Evolutionary conservation across 2,329 filamentous ascomycete genomes (phyloP).

Genomic region (Neofusicoccum laricinum): DNA sequence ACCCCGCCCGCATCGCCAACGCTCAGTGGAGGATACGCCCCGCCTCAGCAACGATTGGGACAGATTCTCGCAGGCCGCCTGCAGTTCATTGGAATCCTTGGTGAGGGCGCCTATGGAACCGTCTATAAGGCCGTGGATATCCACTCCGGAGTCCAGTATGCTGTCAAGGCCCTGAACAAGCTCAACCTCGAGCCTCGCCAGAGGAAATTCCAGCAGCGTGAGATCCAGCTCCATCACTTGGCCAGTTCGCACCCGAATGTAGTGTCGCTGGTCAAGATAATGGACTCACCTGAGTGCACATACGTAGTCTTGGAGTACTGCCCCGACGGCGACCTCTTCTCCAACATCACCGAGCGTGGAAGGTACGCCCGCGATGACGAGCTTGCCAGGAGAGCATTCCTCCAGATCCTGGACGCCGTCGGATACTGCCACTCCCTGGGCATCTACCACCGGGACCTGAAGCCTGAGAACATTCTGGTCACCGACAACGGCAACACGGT

Average conservation of each 20-base stretch:
- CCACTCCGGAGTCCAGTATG: constrained; percentile 77
- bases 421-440: constrained; percentile 89
- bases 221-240: constrained; percentile 87
- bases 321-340: constrained; percentile 93
- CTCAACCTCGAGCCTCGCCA: constrained; percentile 85
- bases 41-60: constrained; percentile 82
- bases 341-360: constrained; percentile 93
- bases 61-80: constrained; percentile 78
- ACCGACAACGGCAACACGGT: constrained; percentile 84
- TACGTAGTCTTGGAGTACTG: constrained; percentile 97
- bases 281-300: constrained; percentile 87
- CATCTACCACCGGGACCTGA: constrained; percentile 96
- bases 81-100: constrained; percentile 79
- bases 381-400: constrained; percentile 80
- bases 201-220: constrained; percentile 83
- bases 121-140: constrained; percentile 89
- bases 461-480: constrained; percentile 97
- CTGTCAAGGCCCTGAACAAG: constrained; percentile 96
- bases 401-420: constrained; percentile 95
- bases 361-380: constrained; percentile 91
- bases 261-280: constrained; percentile 88
- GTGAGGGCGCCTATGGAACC: constrained; percentile 92
- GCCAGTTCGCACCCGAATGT: constrained; percentile 90
- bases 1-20: constrained; percentile 50
- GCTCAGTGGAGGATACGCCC: constrained; percentile 41